Percentiles rank a stretch among this genome's conserved stretches.
Evolutionary conservation across 257 asterid species (phyloP).

Genomic region (Rauvolfia tetraphylla): DNA sequence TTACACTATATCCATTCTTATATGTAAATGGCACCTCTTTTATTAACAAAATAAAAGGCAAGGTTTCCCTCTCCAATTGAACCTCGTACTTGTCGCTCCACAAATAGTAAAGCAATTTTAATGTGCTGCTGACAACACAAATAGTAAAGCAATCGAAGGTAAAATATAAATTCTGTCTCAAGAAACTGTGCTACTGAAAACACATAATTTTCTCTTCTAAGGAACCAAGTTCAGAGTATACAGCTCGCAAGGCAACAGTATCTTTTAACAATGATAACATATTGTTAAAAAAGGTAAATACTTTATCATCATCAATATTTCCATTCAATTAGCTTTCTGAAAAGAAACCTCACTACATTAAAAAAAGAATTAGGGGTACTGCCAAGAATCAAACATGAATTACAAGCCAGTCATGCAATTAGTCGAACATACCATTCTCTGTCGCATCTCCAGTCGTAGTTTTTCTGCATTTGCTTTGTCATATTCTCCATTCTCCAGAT

Average conservation of each 20-base stretch:
- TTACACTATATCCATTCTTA: not conserved
- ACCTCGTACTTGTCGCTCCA: not conserved
- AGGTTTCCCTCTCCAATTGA: not conserved
- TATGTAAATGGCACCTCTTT: not conserved
- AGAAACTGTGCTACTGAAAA: not conserved
- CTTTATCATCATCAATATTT: not conserved
- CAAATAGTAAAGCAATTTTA: not conserved
- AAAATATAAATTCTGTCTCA: not conserved
- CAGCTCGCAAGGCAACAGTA: not conserved
- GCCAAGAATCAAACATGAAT: not conserved
- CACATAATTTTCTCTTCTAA: not conserved
- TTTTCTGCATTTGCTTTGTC: slow-evolving; percentile 87
- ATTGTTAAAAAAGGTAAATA: not conserved
- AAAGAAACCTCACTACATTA: not conserved
- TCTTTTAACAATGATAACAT: not conserved
- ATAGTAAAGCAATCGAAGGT: not conserved
- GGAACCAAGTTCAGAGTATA: not conserved
- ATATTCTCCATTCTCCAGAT: slow-evolving; percentile 83
- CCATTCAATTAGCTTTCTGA: not conserved
- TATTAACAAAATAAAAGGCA: not conserved
- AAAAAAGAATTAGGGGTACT: no score
- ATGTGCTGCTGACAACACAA: no score
- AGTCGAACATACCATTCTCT: slow-evolving; percentile 60
- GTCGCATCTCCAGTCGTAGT: slow-evolving; percentile 78
- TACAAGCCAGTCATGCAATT: not conserved